Evolutionary conservation across 2,329 filamentous ascomycete species (phyloP).

Genomic region (Penicillium sumatraense): DNA sequence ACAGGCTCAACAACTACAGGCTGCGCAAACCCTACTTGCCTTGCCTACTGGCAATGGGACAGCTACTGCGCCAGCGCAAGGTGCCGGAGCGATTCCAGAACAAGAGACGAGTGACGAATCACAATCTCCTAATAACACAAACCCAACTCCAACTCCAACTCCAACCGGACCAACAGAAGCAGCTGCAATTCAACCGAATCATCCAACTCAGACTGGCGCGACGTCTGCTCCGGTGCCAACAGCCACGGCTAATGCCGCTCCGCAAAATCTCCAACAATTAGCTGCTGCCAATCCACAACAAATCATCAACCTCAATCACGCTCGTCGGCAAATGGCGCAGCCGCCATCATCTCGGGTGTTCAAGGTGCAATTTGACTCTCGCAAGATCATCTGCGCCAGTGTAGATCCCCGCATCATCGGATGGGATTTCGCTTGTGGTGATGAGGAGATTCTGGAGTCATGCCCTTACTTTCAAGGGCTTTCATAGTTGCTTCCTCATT

Average conservation of each 20-base stretch:
- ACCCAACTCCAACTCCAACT: not conserved
- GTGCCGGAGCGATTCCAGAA: not conserved
- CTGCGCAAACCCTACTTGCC: constrained; percentile 18
- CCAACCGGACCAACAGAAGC: constrained; percentile 6
- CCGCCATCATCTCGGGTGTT: constrained; percentile 68
- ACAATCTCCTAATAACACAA: constrained; percentile 1
- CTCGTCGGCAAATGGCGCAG: constrained; percentile 31
- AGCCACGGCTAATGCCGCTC: not conserved
- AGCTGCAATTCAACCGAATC: constrained; percentile 1
- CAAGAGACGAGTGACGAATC: not conserved
- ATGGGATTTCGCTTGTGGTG: constrained; percentile 95
- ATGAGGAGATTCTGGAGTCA: constrained; percentile 77
- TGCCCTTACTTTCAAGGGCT: constrained; percentile 72
- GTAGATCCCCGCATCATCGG: constrained; percentile 91
- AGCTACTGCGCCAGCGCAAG: constrained; percentile 6
- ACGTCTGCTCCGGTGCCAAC: not conserved
- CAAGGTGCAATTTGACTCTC: constrained; percentile 94
- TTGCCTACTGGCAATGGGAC: constrained; percentile 9
- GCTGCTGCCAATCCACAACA: constrained; percentile 14
- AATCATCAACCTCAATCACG: constrained; percentile 22
- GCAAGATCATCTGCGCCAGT: constrained; percentile 91
- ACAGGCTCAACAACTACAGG: constrained; percentile 26
- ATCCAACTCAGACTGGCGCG: not conserved
- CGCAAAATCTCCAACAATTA: constrained; percentile 1
- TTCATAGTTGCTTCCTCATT: constrained; percentile 22